phyloP scores from a whole-genome alignment of 805 yeast genomes.

The Cyberlindnera suaveolens region DNA sequence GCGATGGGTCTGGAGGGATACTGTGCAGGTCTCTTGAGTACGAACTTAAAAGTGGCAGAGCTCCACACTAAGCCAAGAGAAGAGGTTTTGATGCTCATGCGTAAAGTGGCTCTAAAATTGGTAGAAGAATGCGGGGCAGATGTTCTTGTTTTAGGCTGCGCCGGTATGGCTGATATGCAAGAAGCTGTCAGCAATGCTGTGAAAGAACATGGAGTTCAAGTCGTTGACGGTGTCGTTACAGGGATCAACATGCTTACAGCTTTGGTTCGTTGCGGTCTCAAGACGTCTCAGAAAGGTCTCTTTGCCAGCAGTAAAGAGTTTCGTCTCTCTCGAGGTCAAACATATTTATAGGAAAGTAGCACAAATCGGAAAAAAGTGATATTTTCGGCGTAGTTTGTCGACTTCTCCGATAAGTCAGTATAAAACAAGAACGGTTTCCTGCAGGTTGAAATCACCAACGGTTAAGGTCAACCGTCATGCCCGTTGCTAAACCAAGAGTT shows the following conservation, averaged over 20 bases:
- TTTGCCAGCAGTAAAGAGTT: conserved; percentile 20
- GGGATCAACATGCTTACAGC: conserved; percentile 23
- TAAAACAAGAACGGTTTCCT: not conserved
- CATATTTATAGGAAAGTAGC: conserved; percentile 6
- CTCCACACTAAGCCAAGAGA: conserved; percentile 27
- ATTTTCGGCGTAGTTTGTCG: not conserved
- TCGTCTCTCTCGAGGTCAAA: conserved; percentile 19
- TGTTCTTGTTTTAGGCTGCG: conserved; percentile 26
- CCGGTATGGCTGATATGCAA: conserved; percentile 28
- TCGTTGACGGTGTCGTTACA: conserved; percentile 24
- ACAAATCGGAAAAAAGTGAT: not conserved
- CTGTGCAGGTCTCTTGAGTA: conserved; percentile 30
- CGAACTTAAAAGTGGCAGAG: conserved; percentile 28
- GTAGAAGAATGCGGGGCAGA: conserved; percentile 26
- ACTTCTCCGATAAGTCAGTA: not conserved
- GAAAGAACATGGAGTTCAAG: conserved; percentile 14
- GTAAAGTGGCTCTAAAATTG: conserved; percentile 19
- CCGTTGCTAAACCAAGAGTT: conserved; percentile 27
- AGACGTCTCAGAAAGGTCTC: conserved; percentile 25
- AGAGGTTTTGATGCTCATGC: conserved; percentile 25
- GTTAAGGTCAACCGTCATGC: not conserved
- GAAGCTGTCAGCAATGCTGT: conserved; percentile 21
- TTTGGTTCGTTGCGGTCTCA: conserved; percentile 19
- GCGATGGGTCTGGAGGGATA: conserved; percentile 24
- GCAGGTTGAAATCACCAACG: no score